These are phyloP conservation scores for Jatropha multifida DNA, from an alignment of 441 rosid genomes.

Conservation along the genomic window DNA sequence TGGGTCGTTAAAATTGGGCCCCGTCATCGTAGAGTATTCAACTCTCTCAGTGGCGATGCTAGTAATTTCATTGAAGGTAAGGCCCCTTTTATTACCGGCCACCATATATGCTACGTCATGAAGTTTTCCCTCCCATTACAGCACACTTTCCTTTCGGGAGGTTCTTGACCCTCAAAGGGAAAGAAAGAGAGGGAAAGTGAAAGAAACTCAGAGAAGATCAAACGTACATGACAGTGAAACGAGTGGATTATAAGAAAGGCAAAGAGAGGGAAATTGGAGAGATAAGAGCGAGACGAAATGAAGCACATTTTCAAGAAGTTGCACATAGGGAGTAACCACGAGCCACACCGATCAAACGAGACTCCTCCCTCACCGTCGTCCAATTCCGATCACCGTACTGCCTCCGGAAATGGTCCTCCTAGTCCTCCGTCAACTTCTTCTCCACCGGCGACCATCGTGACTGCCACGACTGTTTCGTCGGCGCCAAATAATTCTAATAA, in stretches of 20 bases:
- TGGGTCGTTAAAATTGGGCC: slow-evolving; percentile 14
- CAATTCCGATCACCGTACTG: slow-evolving; percentile 47
- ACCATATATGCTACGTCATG: slow-evolving; percentile 20
- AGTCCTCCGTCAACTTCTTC: slow-evolving; percentile 44
- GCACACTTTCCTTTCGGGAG: not conserved
- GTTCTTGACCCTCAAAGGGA: slow-evolving; percentile 14
- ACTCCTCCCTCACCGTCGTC: slow-evolving; percentile 36
- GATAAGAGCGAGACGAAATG: slow-evolving; percentile 38
- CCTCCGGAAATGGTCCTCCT: slow-evolving; percentile 30
- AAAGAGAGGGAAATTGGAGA: not conserved
- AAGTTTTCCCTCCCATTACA: slow-evolving; percentile 37
- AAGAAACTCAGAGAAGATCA: slow-evolving; percentile 14
- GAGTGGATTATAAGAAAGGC: slow-evolving; percentile 8
- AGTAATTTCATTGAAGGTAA: slow-evolving; percentile 33
- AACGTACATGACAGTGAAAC: not conserved
- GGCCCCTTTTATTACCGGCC: slow-evolving; percentile 14
- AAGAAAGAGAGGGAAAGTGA: slow-evolving; percentile 23
- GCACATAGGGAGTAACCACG: slow-evolving; percentile 73
- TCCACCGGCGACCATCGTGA: slow-evolving; percentile 27
- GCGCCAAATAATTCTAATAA: slow-evolving; percentile 16
- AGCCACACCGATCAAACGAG: slow-evolving; percentile 65
- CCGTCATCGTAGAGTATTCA: slow-evolving; percentile 9
- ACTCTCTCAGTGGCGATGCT: slow-evolving; percentile 27
- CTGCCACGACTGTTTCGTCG: slow-evolving; percentile 15
- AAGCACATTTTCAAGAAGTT: slow-evolving; percentile 95